Evolutionary conservation across 305 asterid genomes (phyloP), one percentile per base, ranked within the genome.

Genomic region (Rubia balearica): DNA sequence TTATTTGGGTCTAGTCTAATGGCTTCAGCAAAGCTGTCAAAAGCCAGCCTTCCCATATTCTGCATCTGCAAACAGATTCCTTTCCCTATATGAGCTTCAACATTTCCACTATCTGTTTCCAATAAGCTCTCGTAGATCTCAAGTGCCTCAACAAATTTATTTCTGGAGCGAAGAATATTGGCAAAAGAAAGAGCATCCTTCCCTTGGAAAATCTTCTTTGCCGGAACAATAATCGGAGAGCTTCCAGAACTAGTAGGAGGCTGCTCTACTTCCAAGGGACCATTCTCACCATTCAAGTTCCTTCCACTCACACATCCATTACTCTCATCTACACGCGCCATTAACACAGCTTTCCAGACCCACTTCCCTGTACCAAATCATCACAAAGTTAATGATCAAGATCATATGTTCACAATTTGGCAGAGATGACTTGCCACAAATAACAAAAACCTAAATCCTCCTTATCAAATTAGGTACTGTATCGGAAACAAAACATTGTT

Each of bases 51-150:
- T 49, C 90, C 87, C 86, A 83, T 81, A 81, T 89, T 90, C 86
- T 90, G 99, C 91, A 89, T 86, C 86, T 92, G 99, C 80, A 92
- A 78, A 80, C 96, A 95, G 79, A 91, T 85, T 75, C 99, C 99
- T 85, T 90, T 95, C 56, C 98, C 99, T 56, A 95, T 90, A 77
- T 83, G 83, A 75, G 97, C 96, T 78, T 90, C 99, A 67, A 88
- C 90, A 81, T 80, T 83, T 79, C 81, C 85, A 67, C 70, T 65
- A 61, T 95, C 92, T 76, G 86, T 92, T 84, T 89, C 89, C 81
- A 90, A 65, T 73, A 92, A 80, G 65, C 84, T 77, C 78, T 86
- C 92, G 63, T 92, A 95, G 67, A 90, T 91, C 57, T 88, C 79
- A 73, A 95, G 87, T 43, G 99, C 98, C 74, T 92, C 98, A 69